Evolutionary conservation across 768 basidiomycete species (phyloP).

Genomic region (Lentinula aciculospora): DNA sequence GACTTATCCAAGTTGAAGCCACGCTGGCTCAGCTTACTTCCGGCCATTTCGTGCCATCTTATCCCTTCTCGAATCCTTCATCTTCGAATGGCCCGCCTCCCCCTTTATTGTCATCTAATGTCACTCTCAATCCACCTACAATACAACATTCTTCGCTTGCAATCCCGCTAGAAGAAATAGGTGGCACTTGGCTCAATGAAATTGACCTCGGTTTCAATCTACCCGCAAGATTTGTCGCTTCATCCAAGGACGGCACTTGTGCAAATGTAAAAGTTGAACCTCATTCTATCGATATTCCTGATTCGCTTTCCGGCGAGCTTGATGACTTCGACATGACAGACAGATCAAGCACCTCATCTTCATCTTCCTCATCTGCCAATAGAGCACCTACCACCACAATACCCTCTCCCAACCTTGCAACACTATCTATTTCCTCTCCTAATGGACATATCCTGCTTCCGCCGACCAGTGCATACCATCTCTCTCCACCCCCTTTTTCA

Average conservation of each 20-base stretch:
- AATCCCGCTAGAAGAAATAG: conserved; percentile 51
- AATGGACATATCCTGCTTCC: conserved; percentile 21
- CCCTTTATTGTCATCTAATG: conserved; percentile 1
- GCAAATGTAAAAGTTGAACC: conserved; percentile 11
- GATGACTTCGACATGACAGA: conserved; percentile 6
- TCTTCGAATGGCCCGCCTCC: conserved; percentile 4
- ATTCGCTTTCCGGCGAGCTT: not conserved
- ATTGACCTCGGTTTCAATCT: conserved; percentile 29
- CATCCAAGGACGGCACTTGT: not conserved
- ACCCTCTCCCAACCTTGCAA: conserved; percentile 1
- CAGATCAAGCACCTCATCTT: conserved; percentile 3
- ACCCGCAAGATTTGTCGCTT: conserved; percentile 5
- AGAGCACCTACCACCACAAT: not conserved
- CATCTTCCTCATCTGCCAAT: conserved; percentile 12
- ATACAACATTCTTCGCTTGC: conserved; percentile 43
- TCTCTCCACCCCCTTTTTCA: conserved; percentile 6
- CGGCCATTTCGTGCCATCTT: conserved; percentile 22
- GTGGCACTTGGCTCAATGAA: conserved; percentile 55
- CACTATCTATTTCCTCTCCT: conserved; percentile 9
- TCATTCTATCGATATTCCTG: conserved; percentile 11
- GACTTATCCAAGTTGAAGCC: conserved; percentile 66
- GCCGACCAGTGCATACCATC: conserved; percentile 13
- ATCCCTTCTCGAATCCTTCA: conserved; percentile 12
- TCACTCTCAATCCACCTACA: conserved; percentile 8
- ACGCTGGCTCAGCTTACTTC: conserved; percentile 45